A percentile compares a stretch with the other conserved stretches of the same genome.
Evolutionary conservation across 139 green algal species (phyloP).

Genomic region (Asterochloris sp.): DNA sequence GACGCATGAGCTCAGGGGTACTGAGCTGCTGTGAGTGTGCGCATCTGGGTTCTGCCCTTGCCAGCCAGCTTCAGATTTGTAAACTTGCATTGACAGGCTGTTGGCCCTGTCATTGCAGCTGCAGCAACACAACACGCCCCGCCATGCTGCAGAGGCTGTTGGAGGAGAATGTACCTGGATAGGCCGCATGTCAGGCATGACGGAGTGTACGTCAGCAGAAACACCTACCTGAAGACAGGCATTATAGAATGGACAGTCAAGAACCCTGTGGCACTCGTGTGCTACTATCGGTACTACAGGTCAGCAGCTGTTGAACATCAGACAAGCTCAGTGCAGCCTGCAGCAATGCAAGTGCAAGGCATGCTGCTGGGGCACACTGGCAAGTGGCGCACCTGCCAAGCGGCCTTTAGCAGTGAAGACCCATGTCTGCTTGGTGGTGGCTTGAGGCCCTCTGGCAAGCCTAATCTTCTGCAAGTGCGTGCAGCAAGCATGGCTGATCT

Average conservation of each 20-base stretch:
- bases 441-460: too few relatives aligned
- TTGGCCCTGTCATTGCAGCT: too few relatives aligned
- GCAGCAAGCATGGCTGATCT: too few relatives aligned
- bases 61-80: background rate
- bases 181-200: slow-evolving; percentile 75
- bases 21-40: background rate
- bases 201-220: slow-evolving; percentile 70
- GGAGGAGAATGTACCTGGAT: slow-evolving; percentile 74
- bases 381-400: too few relatives aligned
- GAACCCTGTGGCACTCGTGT: slow-evolving; percentile 63
- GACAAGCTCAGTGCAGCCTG: background rate
- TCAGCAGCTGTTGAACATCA: background rate
- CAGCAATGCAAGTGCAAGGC: background rate
- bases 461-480: too few relatives aligned
- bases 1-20: background rate
- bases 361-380: slow-evolving; percentile 6
- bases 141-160: slow-evolving; percentile 41
- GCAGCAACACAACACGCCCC: background rate
- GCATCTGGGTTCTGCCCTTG: background rate
- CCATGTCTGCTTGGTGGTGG: too few relatives aligned
- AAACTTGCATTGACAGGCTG: too few relatives aligned
- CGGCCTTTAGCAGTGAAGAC: too few relatives aligned
- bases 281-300: slow-evolving; percentile 57
- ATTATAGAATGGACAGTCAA: slow-evolving; percentile 48
- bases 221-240: slow-evolving; percentile 79